A percentile compares a stretch with the other conserved stretches of the same genome.
Conservation (phyloP, 1,139 yeast genomes). For the Taiozyma sp. region DNA sequence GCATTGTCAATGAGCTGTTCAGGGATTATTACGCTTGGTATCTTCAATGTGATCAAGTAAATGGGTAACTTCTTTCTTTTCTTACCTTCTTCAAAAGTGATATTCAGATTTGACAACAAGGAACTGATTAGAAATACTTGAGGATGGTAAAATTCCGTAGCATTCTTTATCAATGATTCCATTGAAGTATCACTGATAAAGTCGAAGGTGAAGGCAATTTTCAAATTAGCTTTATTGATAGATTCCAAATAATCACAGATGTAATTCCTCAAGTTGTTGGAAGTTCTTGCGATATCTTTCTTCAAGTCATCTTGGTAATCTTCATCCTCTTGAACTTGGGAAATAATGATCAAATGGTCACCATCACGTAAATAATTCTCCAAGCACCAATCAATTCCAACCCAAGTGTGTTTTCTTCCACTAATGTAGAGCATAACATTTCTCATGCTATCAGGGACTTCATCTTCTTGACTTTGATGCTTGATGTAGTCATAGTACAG, state of each 20-base stretch:
- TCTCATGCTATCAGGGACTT: slow-evolving; percentile 27
- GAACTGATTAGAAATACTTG: slow-evolving; percentile 40
- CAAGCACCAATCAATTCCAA: slow-evolving; percentile 62
- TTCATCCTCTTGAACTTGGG: slow-evolving; percentile 33
- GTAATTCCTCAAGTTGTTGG: slow-evolving; percentile 20
- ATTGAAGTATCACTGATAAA: slow-evolving; percentile 36
- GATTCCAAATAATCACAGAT: slow-evolving; percentile 13
- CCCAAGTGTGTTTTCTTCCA: slow-evolving; percentile 66
- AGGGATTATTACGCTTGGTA: slow-evolving; percentile 30
- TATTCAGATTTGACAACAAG: slow-evolving; percentile 28
- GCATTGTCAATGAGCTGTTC: slow-evolving; percentile 23
- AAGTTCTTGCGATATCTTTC: slow-evolving; percentile 13
- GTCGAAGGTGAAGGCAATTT: slow-evolving; percentile 49
- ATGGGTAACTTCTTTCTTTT: slow-evolving; percentile 30
- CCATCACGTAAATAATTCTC: slow-evolving; percentile 50
- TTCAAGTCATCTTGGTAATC: slow-evolving; percentile 12
- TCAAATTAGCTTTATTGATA: slow-evolving; percentile 25
- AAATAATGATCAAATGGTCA: slow-evolving; percentile 51
- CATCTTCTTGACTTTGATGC: background rate
- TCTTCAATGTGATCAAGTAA: slow-evolving; percentile 28
- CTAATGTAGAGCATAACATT: slow-evolving; percentile 55
- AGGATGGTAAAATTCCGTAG: slow-evolving; percentile 50
- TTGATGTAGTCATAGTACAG: slow-evolving; percentile 12
- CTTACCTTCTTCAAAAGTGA: slow-evolving; percentile 23
- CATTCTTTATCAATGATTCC: slow-evolving; percentile 43